Percentiles rank a stretch among this genome's conserved stretches.
Conservation (phyloP, 2,329 filamentous ascomycete species). For the Periconia macrospinosa region DNA sequence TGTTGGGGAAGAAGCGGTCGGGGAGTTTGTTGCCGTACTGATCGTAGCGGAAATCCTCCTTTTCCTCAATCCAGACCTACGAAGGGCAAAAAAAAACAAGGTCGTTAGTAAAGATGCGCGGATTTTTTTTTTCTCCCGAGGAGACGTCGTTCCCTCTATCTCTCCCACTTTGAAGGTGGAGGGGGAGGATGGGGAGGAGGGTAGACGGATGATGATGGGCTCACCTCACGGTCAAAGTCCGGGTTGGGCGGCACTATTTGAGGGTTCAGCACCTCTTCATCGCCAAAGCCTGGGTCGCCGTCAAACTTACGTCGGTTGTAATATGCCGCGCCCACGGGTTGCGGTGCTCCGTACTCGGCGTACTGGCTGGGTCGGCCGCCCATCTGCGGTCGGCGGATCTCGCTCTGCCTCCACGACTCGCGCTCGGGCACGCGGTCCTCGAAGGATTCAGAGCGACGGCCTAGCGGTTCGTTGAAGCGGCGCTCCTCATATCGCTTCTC, state of each 20-base stretch:
- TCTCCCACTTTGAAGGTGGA: neutral
- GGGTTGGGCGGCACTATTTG: conserved; percentile 38
- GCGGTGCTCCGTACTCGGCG: conserved; percentile 35
- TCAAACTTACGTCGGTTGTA: conserved; percentile 34
- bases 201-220: neutral
- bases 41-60: conserved; percentile 39
- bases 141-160: neutral
- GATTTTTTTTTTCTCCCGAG: neutral
- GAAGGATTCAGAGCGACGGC: conserved; percentile 36
- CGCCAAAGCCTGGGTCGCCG: conserved; percentile 41
- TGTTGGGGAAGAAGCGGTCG: conserved; percentile 28
- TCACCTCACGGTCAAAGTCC: conserved; percentile 38
- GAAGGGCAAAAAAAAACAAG: conserved; percentile 7
- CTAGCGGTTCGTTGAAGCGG: conserved; percentile 22
- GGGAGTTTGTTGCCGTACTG: conserved; percentile 40
- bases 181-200: neutral
- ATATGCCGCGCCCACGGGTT: conserved; percentile 29
- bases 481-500: conserved; percentile 31
- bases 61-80: conserved; percentile 41
- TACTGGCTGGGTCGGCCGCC: conserved; percentile 22
- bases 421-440: conserved; percentile 41
- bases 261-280: conserved; percentile 40
- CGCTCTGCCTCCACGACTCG: conserved; percentile 38
- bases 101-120: neutral
- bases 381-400: conserved; percentile 12